Percentiles rank a stretch among this genome's conserved stretches.
Conservation (phyloP, 768 basidiomycete species). For the Suillus subaureus region DNA sequence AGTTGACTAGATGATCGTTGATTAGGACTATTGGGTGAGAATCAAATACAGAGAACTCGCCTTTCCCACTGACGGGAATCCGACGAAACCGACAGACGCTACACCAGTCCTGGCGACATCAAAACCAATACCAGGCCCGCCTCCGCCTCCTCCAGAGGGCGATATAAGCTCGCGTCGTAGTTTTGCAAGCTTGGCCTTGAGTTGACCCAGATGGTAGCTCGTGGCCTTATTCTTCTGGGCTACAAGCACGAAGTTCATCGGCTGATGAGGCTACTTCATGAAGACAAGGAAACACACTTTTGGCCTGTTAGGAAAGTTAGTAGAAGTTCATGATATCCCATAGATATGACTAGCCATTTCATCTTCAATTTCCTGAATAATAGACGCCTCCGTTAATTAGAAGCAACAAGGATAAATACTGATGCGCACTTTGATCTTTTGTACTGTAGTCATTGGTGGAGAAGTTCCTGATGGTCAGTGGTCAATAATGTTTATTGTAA, state of each 20-base stretch:
- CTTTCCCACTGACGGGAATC: constrained; percentile 95
- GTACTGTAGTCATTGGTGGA: constrained; percentile 76
- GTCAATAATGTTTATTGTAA: constrained; percentile 10
- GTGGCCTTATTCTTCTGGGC: constrained; percentile 97
- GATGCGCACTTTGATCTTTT: constrained; percentile 76
- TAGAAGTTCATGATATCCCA: background rate
- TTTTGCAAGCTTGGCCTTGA: constrained; percentile 98
- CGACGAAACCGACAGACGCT: constrained; percentile 92
- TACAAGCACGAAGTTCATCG: constrained; percentile 33
- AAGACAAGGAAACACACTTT: constrained; percentile 56
- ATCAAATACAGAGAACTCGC: constrained; percentile 36
- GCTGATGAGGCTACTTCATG: constrained; percentile 13
- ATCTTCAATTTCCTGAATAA: constrained; percentile 86
- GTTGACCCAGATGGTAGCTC: constrained; percentile 93
- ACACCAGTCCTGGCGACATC: constrained; percentile 98
- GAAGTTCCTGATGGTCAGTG: constrained; percentile 2
- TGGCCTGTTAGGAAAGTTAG: constrained; percentile 51
- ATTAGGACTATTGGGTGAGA: constrained; percentile 10
- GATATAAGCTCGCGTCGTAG: constrained; percentile 91
- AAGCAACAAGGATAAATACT: constrained; percentile 20
- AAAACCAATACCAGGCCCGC: constrained; percentile 89
- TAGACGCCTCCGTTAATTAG: constrained; percentile 12
- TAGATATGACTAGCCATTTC: constrained; percentile 73
- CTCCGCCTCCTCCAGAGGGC: constrained; percentile 76
- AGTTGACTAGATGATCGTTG: constrained; percentile 60